Percentiles rank a stretch among this genome's conserved stretches.
Evolutionary conservation across 768 basidiomycete species (phyloP).

Genomic region (Sporobolomyces pararoseus): DNA sequence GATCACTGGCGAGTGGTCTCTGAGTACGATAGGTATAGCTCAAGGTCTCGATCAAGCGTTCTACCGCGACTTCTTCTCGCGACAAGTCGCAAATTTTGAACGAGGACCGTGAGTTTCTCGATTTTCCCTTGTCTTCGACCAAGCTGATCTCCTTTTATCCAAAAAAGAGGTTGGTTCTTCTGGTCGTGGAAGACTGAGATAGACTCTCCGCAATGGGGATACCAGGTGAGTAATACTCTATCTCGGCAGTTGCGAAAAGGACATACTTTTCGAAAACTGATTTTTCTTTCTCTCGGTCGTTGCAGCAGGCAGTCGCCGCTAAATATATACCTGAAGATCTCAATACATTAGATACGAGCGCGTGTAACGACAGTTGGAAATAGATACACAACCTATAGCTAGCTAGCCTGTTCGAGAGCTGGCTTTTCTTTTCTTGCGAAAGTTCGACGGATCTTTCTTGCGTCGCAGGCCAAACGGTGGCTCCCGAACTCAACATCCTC

Average conservation of each 20-base stretch:
- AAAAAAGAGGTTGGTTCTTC: constrained; percentile 15
- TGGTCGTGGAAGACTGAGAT: constrained; percentile 29
- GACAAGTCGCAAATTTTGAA: constrained; percentile 1
- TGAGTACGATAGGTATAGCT: constrained; percentile 1
- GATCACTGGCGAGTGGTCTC: constrained; percentile 11
- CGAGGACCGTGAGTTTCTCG: not conserved
- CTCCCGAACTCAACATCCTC: no score
- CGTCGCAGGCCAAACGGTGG: no score
- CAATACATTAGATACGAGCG: not conserved
- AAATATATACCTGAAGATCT: constrained; percentile 15
- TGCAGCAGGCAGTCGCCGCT: constrained; percentile 9
- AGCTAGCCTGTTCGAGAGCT: no score
- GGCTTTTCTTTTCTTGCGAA: no score
- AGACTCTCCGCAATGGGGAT: constrained; percentile 6
- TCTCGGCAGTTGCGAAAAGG: not conserved
- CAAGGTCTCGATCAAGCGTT: not conserved
- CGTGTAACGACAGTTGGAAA: not conserved
- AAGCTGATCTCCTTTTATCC: not conserved
- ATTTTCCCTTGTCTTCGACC: not conserved
- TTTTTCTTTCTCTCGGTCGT: no score
- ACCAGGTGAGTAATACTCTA: not conserved
- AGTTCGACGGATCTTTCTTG: no score
- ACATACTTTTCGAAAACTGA: no score
- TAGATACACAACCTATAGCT: not conserved
- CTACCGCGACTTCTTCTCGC: not conserved